Evolutionary conservation across 441 rosid species (phyloP).

Genomic region (Populus hybrid): DNA sequence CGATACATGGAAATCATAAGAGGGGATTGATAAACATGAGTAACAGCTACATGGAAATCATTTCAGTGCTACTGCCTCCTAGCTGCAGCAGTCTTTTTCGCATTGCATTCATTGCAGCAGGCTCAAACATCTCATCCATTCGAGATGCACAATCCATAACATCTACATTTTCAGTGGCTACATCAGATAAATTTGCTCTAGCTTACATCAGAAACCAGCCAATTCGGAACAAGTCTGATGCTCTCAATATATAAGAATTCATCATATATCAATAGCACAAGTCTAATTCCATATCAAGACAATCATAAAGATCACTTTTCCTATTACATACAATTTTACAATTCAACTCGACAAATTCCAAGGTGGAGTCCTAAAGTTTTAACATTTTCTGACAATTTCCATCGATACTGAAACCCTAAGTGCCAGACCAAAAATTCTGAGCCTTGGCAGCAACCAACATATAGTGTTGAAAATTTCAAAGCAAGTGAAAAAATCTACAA

Average conservation of each 20-base stretch:
- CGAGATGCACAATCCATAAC: too few species aligned
- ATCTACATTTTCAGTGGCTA: too few species aligned
- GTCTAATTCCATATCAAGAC: conserved; percentile 1
- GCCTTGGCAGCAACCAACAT: conserved; percentile 18
- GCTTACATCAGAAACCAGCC: too few species aligned
- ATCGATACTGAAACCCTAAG: conserved; percentile 12
- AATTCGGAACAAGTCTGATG: background rate
- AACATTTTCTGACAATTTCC: background rate
- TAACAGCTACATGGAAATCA: too few species aligned
- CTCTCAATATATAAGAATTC: background rate
- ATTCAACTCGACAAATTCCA: background rate
- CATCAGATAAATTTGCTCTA: too few species aligned
- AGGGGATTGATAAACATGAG: too few species aligned
- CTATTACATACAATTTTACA: background rate
- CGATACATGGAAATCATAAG: too few species aligned
- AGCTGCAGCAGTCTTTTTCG: too few species aligned
- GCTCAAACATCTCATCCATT: too few species aligned
- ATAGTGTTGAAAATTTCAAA: conserved; percentile 7
- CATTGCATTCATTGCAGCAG: too few species aligned
- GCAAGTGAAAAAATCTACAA: conserved; percentile 15
- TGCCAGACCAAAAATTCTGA: conserved; percentile 34
- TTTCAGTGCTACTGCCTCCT: too few species aligned
- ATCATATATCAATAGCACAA: background rate
- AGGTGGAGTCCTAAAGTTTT: background rate
- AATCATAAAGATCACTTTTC: conserved; percentile 17